Conservation (phyloP, 805 yeast species). For the Candida koratica region DNA sequence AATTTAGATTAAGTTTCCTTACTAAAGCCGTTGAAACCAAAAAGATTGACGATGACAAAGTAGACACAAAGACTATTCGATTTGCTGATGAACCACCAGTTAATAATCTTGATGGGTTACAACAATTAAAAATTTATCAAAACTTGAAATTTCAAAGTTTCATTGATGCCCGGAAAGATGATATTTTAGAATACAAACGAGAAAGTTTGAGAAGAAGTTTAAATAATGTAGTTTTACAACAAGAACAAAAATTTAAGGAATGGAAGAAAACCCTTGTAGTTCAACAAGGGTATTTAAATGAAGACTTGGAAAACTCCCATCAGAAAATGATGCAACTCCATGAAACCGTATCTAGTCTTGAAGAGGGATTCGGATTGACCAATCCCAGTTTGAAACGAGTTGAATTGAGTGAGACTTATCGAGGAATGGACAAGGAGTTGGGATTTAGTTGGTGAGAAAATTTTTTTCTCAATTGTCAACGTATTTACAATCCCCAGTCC, state of each 20-base stretch:
- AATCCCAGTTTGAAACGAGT: slow-evolving; percentile 8
- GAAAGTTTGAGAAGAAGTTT: slow-evolving; percentile 41
- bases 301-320: slow-evolving; percentile 47
- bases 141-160: not conserved
- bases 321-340: slow-evolving; percentile 34
- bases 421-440: slow-evolving; percentile 3
- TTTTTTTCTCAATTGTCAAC: not conserved
- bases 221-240: slow-evolving; percentile 31
- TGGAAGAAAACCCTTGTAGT: slow-evolving; percentile 57
- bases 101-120: slow-evolving; percentile 22
- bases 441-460: slow-evolving; percentile 2
- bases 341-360: slow-evolving; percentile 15
- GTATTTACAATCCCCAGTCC: not conserved
- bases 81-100: not conserved
- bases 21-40: not conserved
- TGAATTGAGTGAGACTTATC: slow-evolving; percentile 7
- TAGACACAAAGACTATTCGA: not conserved
- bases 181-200: slow-evolving; percentile 43
- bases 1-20: slow-evolving; percentile 30
- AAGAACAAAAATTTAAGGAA: slow-evolving; percentile 56
- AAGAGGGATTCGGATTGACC: slow-evolving; percentile 9
- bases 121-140: slow-evolving; percentile 33
- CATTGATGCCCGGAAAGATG: slow-evolving; percentile 34
- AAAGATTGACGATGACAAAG: not conserved
- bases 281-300: slow-evolving; percentile 54